Base-by-base conservation (phyloP, 2,329 filamentous ascomycete species). In the Lecanoromycetidae sp. region DNA sequence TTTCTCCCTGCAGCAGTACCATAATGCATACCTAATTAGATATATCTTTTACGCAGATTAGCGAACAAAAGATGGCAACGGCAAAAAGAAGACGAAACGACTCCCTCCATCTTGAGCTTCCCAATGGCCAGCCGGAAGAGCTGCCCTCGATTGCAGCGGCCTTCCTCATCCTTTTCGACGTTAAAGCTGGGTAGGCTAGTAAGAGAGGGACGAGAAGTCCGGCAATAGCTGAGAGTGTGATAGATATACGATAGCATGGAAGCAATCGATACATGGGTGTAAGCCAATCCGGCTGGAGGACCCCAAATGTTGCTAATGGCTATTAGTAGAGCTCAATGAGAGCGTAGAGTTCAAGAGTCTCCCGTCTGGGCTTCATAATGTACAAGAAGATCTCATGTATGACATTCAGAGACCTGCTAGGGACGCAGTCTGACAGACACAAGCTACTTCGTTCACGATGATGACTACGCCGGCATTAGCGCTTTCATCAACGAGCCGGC, bases 331-430 rank as follows among this genome's bases (percentile, higher is more conserved):
- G 38, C 75, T 96, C 40, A 85, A 94, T 56, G 87, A 87, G 46
- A 79, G 84, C 20, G 87, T 95, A 58, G 91, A 98, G 66, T 98
- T 87, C 75, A 96, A 95, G 67, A 93, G 87, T 52, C 74, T 98
- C 38, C 91, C 91, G 2, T 96, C 90, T 0, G 91, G 91, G 20
- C 66, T 95, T 41, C 91, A 98, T 66, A 84, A 86, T 48, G 86
- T 96, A 17, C 72, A 81, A 26, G 79, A 88, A 55, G 91, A 98
- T 64, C 71, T 96, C 43, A 71, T 83, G 65, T 76, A 66, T 48
- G 62, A 53, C 22, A 27, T 19, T 30, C 15, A 38, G n/a, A 29
- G 40, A 23, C 42, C n/a, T 47, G 34, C n/a, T 34, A 34, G 30
- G 46, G n/a, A n/a, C 17, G 22, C 12, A 15, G 22, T 3, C 32